These are phyloP conservation scores for Xylaria longipes DNA, from an alignment of 495 filamentous ascomycete genomes.

Conservation along the genomic window DNA sequence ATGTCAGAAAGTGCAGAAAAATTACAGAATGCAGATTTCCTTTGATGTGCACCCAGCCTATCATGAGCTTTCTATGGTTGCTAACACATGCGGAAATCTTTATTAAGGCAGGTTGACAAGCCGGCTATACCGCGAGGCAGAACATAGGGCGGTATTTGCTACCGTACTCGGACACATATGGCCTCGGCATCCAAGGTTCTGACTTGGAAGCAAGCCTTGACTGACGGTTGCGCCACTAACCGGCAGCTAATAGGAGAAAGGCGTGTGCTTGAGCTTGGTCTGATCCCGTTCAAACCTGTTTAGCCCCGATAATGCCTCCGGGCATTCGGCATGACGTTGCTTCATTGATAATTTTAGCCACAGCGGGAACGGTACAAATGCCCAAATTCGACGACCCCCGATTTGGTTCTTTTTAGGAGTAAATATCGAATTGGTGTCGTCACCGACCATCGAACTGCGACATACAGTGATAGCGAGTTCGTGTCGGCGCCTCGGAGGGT, in stretches of 20 bases:
- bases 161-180: neutral
- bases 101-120: slow-evolving; percentile 23
- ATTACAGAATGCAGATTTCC: slow-evolving; percentile 7
- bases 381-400: neutral
- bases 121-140: slow-evolving; percentile 21
- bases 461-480: slow-evolving; percentile 22
- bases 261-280: neutral
- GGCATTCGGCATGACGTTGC: slow-evolving; percentile 17
- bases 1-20: slow-evolving; percentile 5
- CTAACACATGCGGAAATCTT: slow-evolving; percentile 1
- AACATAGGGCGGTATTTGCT: slow-evolving; percentile 11
- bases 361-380: slow-evolving; percentile 6
- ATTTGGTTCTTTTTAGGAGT: neutral
- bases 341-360: neutral
- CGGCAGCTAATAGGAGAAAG: neutral
- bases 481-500: slow-evolving; percentile 23
- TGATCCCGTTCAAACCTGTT: slow-evolving; percentile 15
- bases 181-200: slow-evolving; percentile 1
- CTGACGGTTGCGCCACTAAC: neutral
- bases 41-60: slow-evolving; percentile 9
- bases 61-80: neutral
- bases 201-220: slow-evolving; percentile 2
- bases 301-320: slow-evolving; percentile 11
- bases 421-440: neutral
- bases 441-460: slow-evolving; percentile 21